phyloP scores from a whole-genome alignment of 169 alveolate genomes.

The Theileria luwenshuni region DNA sequence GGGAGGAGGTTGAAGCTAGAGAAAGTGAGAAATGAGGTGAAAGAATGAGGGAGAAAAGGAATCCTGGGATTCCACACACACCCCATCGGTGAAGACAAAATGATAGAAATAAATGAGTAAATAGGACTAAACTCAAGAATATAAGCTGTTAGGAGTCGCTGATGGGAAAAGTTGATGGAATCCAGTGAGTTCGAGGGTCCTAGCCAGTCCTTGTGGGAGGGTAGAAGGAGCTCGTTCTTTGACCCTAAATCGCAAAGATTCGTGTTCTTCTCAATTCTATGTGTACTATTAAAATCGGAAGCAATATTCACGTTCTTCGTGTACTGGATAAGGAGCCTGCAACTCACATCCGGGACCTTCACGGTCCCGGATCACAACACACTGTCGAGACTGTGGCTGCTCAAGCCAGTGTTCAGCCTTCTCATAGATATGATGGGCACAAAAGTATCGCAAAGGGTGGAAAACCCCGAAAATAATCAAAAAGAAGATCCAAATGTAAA shows the following conservation, averaged over 20 bases:
- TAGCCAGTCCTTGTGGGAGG: not conserved
- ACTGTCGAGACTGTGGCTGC: constrained; percentile 54
- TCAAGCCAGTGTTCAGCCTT: constrained; percentile 45
- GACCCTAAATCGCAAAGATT: constrained; percentile 22
- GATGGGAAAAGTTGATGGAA: constrained; percentile 6
- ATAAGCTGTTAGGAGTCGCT: not conserved
- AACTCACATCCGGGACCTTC: constrained; percentile 11
- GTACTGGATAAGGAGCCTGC: constrained; percentile 40
- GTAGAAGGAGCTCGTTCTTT: not conserved
- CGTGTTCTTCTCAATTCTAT: constrained; percentile 33
- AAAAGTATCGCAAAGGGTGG: not conserved
- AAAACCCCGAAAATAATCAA: not conserved
- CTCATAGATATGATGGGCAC: not conserved
- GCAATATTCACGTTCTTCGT: constrained; percentile 43
- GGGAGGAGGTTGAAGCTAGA: not conserved
- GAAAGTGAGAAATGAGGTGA: not conserved
- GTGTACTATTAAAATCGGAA: constrained; percentile 55
- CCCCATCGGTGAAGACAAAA: constrained; percentile 12
- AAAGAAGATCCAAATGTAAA: not conserved
- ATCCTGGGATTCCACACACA: constrained; percentile 1
- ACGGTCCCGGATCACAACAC: not conserved
- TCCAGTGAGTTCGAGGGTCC: constrained; percentile 1
- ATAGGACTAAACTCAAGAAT: not conserved
- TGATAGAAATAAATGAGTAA: not conserved
- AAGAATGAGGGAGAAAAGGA: not conserved